These are phyloP conservation scores for Schizochytrium sp. DNA, from an alignment of 108 stramenopile species.

Conservation along the genomic window DNA sequence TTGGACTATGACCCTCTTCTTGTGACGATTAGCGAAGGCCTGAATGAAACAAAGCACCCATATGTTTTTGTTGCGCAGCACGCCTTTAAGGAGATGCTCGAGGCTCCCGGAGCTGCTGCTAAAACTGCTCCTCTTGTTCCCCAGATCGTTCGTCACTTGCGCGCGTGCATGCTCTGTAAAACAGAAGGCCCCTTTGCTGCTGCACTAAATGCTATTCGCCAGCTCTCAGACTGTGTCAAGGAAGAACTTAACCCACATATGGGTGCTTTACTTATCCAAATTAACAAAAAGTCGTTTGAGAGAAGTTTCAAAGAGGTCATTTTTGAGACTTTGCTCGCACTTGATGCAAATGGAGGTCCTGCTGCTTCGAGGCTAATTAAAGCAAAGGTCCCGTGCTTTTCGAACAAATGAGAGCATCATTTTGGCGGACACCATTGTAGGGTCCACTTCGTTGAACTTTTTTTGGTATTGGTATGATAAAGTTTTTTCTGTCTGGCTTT, in stretches of 20 bases:
- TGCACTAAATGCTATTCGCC: slow-evolving; percentile 22
- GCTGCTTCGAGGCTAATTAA: slow-evolving; percentile 26
- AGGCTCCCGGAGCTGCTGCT: slow-evolving; percentile 36
- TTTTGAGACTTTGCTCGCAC: slow-evolving; percentile 44
- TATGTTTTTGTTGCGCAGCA: slow-evolving; percentile 49
- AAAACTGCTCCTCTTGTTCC: slow-evolving; percentile 6
- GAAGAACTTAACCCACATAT: slow-evolving; percentile 22
- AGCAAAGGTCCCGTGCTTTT: slow-evolving; percentile 52
- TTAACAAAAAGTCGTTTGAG: slow-evolving; percentile 59
- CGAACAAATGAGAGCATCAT: neutral
- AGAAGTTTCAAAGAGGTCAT: slow-evolving; percentile 4
- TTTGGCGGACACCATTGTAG: too few relatives aligned
- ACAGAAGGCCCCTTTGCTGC: slow-evolving; percentile 41
- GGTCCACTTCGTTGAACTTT: too few relatives aligned
- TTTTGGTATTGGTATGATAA: too few relatives aligned
- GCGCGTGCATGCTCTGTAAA: slow-evolving; percentile 55
- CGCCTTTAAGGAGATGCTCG: slow-evolving; percentile 52
- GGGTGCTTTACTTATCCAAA: slow-evolving; percentile 51
- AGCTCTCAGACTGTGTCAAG: slow-evolving; percentile 43
- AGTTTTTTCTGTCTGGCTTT: too few relatives aligned
- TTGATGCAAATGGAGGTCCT: slow-evolving; percentile 34
- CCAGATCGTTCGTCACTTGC: slow-evolving; percentile 46
- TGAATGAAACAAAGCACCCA: slow-evolving; percentile 52
- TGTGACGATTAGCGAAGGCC: slow-evolving; percentile 47
- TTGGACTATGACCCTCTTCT: slow-evolving; percentile 45